Base-by-base conservation (phyloP, 768 basidiomycete species). In the Phylloporus arenicola region DNA sequence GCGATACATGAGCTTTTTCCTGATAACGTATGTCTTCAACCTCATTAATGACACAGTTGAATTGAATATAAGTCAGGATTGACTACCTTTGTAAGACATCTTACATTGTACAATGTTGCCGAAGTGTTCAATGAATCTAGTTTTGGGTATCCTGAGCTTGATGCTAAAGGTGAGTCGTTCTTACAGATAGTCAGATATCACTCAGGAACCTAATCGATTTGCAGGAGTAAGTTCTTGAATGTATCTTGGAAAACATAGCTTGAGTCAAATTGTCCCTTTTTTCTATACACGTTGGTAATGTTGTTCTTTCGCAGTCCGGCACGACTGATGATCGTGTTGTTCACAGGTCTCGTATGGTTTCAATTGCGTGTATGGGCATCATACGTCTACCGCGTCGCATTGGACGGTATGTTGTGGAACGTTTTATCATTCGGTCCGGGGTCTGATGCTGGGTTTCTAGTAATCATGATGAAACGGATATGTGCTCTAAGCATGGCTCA, bases 1-100 rank as follows among this genome's bases (percentile, higher is more conserved):
- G 39, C 58, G 60, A 38, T 61, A 60, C 38, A n/a, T 57, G 16
- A 48, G 56, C 16, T 51, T 57, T 37, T 40, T 51, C 37, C 5
- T 61, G n/a, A n/a, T 52, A 16, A 3, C 47, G 60, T 61, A 29
- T 1, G 58, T 57, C 20, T 14, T 0, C 12, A 20, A 29, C 6
- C n/a, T 25, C 13, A 22, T 11, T 4, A 44, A 3, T 0, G 14
- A 40, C 29, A 19, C 16, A 19, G 4, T 27, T 4, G 16, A 30
- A 3, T 19, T 47, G 38, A 60, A 27, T 19, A 14, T 1, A 19
- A 27, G 42, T 14, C 39, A 60, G 59, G 44, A 22, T 40, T 17
- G 47, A 22, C 20, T 20, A 43, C 0, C 19, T 60, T 8, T 52
- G 59, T 60, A 39, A 52, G 59, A 31, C 22, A 29, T 24, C 6